Conservation (phyloP, 768 basidiomycete species). For the Termitomyces bulborhizus region DNA sequence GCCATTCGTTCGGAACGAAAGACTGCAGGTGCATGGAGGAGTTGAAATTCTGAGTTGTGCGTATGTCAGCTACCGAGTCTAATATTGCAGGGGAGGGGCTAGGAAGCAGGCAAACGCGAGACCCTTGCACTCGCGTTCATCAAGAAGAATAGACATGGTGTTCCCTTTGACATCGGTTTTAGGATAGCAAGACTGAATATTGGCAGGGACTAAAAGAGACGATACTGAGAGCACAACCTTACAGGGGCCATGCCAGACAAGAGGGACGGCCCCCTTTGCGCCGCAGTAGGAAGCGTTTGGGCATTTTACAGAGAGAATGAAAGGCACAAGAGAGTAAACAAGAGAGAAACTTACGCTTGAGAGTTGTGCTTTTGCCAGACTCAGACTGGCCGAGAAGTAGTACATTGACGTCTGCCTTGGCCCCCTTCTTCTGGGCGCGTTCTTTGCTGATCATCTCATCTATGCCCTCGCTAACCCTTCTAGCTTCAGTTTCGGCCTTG, state of each 20-base stretch:
- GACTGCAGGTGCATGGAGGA: slow-evolving; percentile 69
- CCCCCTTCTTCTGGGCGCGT: slow-evolving; percentile 50
- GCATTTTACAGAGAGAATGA: neutral
- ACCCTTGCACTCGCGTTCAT: neutral
- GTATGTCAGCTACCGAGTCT: slow-evolving; percentile 5
- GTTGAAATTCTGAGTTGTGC: slow-evolving; percentile 63
- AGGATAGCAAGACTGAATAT: slow-evolving; percentile 9
- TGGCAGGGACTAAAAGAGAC: slow-evolving; percentile 5
- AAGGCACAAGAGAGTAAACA: neutral
- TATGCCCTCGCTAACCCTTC: slow-evolving; percentile 68
- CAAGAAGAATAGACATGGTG: neutral
- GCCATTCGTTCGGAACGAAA: slow-evolving; percentile 78
- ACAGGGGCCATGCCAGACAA: slow-evolving; percentile 5
- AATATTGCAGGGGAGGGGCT: neutral
- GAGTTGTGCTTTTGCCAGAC: slow-evolving; percentile 83
- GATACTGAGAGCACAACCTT: slow-evolving; percentile 8
- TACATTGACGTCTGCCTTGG: slow-evolving; percentile 63
- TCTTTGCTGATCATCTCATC: slow-evolving; percentile 74
- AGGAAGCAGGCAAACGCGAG: neutral
- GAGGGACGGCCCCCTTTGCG: neutral
- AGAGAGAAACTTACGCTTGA: slow-evolving; percentile 66
- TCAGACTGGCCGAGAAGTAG: slow-evolving; percentile 84
- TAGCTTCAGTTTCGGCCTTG: slow-evolving; percentile 63
- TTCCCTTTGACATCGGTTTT: neutral
- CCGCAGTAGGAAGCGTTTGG: neutral